Percentiles rank a stretch among this genome's conserved stretches.
Conservation (phyloP, 257 asterid genomes). For the Plantago major region DNA sequence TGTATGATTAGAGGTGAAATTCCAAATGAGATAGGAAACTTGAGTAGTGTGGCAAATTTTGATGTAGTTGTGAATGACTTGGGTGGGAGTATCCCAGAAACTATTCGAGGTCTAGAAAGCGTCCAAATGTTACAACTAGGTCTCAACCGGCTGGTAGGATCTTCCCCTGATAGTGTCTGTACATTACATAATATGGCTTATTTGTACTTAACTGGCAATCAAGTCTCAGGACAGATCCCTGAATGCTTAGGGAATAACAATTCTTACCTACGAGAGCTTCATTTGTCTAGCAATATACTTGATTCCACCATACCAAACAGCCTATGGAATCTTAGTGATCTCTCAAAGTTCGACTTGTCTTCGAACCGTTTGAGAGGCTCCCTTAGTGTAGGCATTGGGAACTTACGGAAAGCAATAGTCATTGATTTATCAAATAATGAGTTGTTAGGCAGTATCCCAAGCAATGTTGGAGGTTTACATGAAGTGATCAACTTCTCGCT, state of each 20-base stretch:
- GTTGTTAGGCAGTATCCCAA: slow-evolving; percentile 20
- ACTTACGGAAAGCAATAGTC: not conserved
- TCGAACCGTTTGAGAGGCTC: slow-evolving; percentile 21
- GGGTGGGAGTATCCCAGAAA: slow-evolving; percentile 14
- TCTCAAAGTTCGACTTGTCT: slow-evolving; percentile 22
- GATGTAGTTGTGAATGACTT: slow-evolving; percentile 10
- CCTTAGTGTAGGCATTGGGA: slow-evolving; percentile 19
- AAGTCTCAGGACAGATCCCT: slow-evolving; percentile 25
- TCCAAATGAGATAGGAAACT: slow-evolving; percentile 19
- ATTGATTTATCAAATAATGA: slow-evolving; percentile 24
- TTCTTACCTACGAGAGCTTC: slow-evolving; percentile 4
- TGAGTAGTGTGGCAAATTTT: slow-evolving; percentile 6
- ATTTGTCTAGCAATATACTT: slow-evolving; percentile 16
- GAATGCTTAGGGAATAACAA: slow-evolving; percentile 22
- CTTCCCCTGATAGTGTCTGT: slow-evolving; percentile 1
- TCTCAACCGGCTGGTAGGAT: slow-evolving; percentile 16
- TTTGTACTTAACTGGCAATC: slow-evolving; percentile 6
- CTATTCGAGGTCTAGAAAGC: not conserved
- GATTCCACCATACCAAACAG: slow-evolving; percentile 20
- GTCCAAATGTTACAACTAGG: slow-evolving; percentile 9
- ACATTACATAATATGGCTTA: slow-evolving; percentile 3
- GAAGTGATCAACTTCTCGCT: slow-evolving; percentile 10
- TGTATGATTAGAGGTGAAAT: slow-evolving; percentile 18
- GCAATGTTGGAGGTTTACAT: slow-evolving; percentile 14
- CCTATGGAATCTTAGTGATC: slow-evolving; percentile 23